Evolutionary conservation across 2,329 filamentous ascomycete genomes (phyloP), one percentile per base, ranked within the genome.

Genomic region (Botrytis fabae): DNA sequence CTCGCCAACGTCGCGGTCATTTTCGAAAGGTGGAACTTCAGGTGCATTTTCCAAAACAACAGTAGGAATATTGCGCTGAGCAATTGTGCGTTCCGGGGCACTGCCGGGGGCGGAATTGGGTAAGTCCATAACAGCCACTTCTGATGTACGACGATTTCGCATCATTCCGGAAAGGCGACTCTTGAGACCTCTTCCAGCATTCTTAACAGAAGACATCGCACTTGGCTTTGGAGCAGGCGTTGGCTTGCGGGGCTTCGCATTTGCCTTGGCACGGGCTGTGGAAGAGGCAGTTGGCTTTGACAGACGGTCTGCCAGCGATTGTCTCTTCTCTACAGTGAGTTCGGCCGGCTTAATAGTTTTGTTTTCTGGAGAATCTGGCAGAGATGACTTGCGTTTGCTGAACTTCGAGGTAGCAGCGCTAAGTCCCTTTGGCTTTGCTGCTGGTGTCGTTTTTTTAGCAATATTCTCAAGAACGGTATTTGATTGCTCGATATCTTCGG

Each of bases 101-200:
- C 16, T 64, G 3, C 2, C 5, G 25, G n/a, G 22, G 12, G 40
- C 18, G 12, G 18, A 7, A 40, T 1, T 25, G 18, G 35, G 8
- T 5, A 14, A 3, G 6, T 40, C n/a, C 32, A 28, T 20, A 42
- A 0, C 35, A 42, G 18, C 48, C 1, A 25, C 46, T 42, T 42
- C 48, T n/a, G 65, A 57, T 20, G 65, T 35, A 62, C 57, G 71
- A 1, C 71, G 57, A 1, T 25, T 35, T 32, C 40, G 20, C 25
- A 73, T 69, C 54, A 73, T 73, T 25, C n/a, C 65, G 2, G 65
- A 73, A 22, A 73, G 32, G 2, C 71, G 65, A 16, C 57, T 70
- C 44, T 73, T 73, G 8, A 73, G 35, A 16, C 64, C 71, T 42
- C 68, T 72, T n/a, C 71, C 48, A n/a, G 64, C 71, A 22, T 51